Evolutionary conservation across 768 basidiomycete species (phyloP).

Genomic region (Tylopilus felleus): DNA sequence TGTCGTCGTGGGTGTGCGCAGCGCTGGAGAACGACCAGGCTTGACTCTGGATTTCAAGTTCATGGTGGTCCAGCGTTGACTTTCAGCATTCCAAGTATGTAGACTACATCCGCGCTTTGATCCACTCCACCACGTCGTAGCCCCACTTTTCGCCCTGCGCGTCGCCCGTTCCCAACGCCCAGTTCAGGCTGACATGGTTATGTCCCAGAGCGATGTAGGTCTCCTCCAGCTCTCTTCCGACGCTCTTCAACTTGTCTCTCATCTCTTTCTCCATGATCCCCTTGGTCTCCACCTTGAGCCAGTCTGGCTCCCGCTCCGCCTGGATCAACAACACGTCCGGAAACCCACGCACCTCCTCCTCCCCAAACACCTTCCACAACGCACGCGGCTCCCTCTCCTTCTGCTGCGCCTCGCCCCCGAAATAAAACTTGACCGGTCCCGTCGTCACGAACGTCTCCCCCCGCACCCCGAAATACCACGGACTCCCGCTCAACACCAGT

Average conservation of each 20-base stretch:
- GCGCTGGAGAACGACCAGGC: conserved; percentile 39
- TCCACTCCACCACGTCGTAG: conserved; percentile 40
- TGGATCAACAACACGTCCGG: conserved; percentile 49
- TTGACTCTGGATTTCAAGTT: conserved; percentile 30
- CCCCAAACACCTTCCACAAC: conserved; percentile 38
- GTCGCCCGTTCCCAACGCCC: conserved; percentile 49
- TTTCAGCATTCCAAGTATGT: conserved; percentile 7
- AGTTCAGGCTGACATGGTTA: conserved; percentile 60
- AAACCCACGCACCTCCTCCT: conserved; percentile 35
- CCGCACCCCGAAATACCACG: conserved; percentile 37
- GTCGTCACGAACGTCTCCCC: conserved; percentile 25
- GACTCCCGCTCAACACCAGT: conserved; percentile 44
- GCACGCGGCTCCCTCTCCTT: conserved; percentile 41
- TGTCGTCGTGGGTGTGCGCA: conserved; percentile 25
- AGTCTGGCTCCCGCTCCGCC: conserved; percentile 52
- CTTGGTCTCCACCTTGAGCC: conserved; percentile 35
- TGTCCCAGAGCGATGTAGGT: conserved; percentile 47
- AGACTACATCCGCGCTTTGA: conserved; percentile 21
- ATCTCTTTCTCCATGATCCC: conserved; percentile 40
- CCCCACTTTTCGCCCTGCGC: conserved; percentile 64
- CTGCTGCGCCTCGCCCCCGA: conserved; percentile 39
- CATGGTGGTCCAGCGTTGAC: background rate
- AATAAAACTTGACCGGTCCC: conserved; percentile 27
- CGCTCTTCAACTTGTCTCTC: conserved; percentile 31
- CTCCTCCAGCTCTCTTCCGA: conserved; percentile 17